Base-by-base conservation (phyloP, 192 early-diverging fungal genomes). In the Geranomyces michiganensis region DNA sequence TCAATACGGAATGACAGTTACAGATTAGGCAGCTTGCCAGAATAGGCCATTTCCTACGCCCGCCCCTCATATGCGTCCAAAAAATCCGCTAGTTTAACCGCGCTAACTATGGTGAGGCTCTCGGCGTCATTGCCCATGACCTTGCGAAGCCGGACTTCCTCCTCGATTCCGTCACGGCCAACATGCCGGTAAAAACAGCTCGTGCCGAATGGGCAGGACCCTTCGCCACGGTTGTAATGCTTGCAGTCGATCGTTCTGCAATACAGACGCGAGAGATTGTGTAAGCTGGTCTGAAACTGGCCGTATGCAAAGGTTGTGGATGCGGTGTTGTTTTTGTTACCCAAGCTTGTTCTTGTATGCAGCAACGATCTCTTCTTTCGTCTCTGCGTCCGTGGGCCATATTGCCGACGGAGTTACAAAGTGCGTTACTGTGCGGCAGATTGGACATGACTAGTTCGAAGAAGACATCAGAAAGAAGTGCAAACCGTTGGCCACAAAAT, bases 171-270 rank as follows among this genome's bases (percentile, higher is more conserved):
- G 55, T 81, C 77, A 7, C 62, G 63, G 19, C 75, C 44, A 19
- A 74, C 73, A 63, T 86, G 85, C 22, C 80, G 61, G 70, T 85
- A 86, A 63, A 85, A 78, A 48, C 85, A 86, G 12, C 51, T 63
- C 10, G 78, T 83, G 3, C 81, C 80, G 70, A 86, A 86, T 17
- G 85, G 85, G 67, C 85, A 86, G 0, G 75, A 71, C 15, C 80
- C 82, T 31, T 76, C 71, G 12, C 85, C 85, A 33, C 51, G 72
- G 46, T 76, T 73, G 67, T 72, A 86, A 49, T 81, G 79, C 44
- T 76, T 74, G 73, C 85, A 86, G 68, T 84, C 81, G 49, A 82
- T 82, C 8, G 32, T 47, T 22, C 74, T 76, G 73, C 26, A 65
- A 60, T 19, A 17, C 24, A 60, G 32, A 60, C 21, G 24, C 12